Evolutionary conservation across 495 filamentous ascomycete genomes (phyloP), one percentile per base, ranked within the genome.

Genomic region (Extremus antarcticus): DNA sequence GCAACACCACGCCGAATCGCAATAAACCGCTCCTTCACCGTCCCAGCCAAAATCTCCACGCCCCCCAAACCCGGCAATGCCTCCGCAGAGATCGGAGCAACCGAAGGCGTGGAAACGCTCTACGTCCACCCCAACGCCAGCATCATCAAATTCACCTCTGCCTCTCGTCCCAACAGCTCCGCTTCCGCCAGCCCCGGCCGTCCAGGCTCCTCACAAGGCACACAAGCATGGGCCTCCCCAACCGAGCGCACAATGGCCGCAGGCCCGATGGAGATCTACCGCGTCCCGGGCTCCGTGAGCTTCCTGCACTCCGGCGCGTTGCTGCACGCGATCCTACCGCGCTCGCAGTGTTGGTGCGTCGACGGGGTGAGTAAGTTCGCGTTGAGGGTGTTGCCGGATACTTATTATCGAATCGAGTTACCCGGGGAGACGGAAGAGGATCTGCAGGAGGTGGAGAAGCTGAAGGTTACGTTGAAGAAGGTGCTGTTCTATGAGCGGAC

Each of bases 261-360:
- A 57, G 85, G 89, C 10, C 80, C 82, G 4, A 75, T 95, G 45
- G 76, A 83, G 48, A 81, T 95, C 51, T 90, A 95, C 67, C 80
- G 81, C 54, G 83, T 90, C 23, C 82, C 86, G 7, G 84, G 86
- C 10, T 81, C 87, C 43, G 85, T 90, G 0, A 85, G 85, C 17
- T 95, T 95, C 65, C 77, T 95, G 10, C 88, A 84, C 69, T 94
- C 87, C 60, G 86, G 87, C 53, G 74, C 76, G 58, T 80, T 87
- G 24, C 77, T 94, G 10, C 86, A 87, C 59, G 83, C 90, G 45
- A 91, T 95, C 43, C 66, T 95, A 38, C 85, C 87, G 10, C 92
- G 86, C 67, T 91, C 86, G 19, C 87, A 92, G 65, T 92, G 82
- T 57, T 95, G 90, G 90, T 92, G 86, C 69, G 87, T 95, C 20